A percentile compares a stretch with the other conserved stretches of the same genome.
Conservation (phyloP, 2,329 filamentous ascomycete genomes). For the Fusarium palustre region DNA sequence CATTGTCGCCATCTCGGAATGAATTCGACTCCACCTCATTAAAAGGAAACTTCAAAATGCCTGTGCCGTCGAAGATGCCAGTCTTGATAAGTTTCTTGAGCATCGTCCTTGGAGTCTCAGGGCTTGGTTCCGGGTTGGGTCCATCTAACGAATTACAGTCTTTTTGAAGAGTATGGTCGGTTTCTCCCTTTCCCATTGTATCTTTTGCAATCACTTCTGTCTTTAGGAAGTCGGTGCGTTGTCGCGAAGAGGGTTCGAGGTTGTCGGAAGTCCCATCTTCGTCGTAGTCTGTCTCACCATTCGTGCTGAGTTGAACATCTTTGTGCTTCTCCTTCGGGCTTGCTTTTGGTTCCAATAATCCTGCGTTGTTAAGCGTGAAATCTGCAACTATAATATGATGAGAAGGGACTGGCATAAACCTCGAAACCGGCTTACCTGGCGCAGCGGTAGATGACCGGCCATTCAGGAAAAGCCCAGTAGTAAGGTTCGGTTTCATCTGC, state of each 20-base stretch:
- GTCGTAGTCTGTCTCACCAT: neutral
- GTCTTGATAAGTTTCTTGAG: constrained; percentile 32
- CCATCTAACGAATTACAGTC: neutral
- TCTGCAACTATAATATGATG: constrained; percentile 56
- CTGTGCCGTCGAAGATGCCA: constrained; percentile 37
- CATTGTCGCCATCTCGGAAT: neutral
- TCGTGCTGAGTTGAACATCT: neutral
- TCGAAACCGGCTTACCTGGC: constrained; percentile 34
- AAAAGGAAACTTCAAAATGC: neutral
- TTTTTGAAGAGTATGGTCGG: neutral
- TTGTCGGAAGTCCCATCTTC: neutral
- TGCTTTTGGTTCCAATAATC: constrained; percentile 50
- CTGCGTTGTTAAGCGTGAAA: constrained; percentile 65
- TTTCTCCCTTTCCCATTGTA: neutral
- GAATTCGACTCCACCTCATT: neutral
- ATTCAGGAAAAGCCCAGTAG: constrained; percentile 51
- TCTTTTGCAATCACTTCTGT: neutral
- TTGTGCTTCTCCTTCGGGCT: constrained; percentile 25
- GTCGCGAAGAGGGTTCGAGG: neutral
- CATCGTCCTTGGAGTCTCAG: constrained; percentile 7
- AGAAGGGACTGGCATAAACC: neutral
- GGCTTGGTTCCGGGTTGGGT: neutral
- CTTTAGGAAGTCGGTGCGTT: neutral
- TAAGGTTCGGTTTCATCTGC: constrained; percentile 52
- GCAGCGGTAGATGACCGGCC: constrained; percentile 42